Evolutionary conservation across 345 rosid genomes (phyloP).

Genomic region (Xanthoceras sorbifolium): DNA sequence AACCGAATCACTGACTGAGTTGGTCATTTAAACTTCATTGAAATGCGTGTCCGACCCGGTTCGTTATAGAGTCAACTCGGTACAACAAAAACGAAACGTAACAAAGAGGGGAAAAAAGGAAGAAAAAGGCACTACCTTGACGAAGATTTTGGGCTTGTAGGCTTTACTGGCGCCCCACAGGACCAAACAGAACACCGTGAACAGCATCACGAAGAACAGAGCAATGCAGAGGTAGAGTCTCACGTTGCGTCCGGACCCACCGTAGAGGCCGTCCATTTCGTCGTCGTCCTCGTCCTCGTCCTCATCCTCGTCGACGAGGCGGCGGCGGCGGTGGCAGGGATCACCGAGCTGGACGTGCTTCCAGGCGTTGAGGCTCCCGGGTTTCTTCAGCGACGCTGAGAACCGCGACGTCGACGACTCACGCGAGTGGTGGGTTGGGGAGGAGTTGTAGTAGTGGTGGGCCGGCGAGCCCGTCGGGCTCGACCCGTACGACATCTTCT

Average conservation of each 20-base stretch:
- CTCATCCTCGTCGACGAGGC: constrained; percentile 28
- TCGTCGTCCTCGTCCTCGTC: constrained; percentile 39
- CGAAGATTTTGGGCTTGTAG: constrained; percentile 66
- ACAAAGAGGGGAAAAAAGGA: no score
- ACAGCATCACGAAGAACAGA: constrained; percentile 56
- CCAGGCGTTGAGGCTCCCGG: constrained; percentile 54
- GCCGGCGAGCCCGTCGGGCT: constrained; percentile 77
- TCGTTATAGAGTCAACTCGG: constrained; percentile 15
- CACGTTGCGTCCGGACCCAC: constrained; percentile 33
- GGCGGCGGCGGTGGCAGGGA: background rate
- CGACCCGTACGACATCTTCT: constrained; percentile 95
- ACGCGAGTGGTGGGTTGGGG: constrained; percentile 94
- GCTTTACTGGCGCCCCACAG: constrained; percentile 84
- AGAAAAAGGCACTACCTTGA: constrained; percentile 53
- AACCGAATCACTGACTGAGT: constrained; percentile 8
- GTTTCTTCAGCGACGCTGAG: constrained; percentile 71
- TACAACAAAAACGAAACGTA: constrained; percentile 11
- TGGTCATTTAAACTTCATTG: background rate
- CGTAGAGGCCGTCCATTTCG: constrained; percentile 27
- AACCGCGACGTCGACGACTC: constrained; percentile 92
- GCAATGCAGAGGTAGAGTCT: constrained; percentile 60
- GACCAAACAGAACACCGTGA: constrained; percentile 66
- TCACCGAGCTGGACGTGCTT: constrained; percentile 44
- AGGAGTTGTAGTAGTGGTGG: constrained; percentile 81
- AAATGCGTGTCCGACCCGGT: constrained; percentile 5